Conservation (phyloP, 73 alveolate species). For the Paramecium biaurelia region DNA sequence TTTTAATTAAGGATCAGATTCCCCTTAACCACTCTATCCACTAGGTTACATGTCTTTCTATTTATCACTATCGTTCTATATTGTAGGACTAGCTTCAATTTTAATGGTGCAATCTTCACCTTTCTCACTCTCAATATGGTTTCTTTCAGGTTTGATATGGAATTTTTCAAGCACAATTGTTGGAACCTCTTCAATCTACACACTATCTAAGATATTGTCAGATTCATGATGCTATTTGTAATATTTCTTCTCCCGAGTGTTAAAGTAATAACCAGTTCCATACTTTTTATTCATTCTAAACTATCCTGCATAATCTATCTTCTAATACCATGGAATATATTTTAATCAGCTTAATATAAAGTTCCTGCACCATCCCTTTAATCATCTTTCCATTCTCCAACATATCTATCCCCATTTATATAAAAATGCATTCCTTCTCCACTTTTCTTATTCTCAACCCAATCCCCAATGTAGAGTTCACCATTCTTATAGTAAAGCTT, state of each 20-base stretch:
- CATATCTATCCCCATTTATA: constrained; percentile 55
- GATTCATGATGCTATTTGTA: background rate
- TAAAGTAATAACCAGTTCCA: background rate
- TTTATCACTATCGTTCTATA: background rate
- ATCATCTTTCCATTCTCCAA: constrained; percentile 62
- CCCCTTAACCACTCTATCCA: background rate
- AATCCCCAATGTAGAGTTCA: constrained; percentile 64
- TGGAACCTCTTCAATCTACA: background rate
- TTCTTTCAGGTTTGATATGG: background rate
- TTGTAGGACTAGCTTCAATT: background rate
- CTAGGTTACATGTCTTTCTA: background rate
- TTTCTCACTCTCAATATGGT: background rate
- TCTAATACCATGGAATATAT: background rate
- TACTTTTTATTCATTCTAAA: background rate
- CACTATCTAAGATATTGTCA: background rate
- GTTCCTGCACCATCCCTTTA: constrained; percentile 54
- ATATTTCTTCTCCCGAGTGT: background rate
- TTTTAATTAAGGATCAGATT: background rate
- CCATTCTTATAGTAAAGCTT: constrained; percentile 48
- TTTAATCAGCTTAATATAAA: constrained; percentile 8
- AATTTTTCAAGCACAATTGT: background rate
- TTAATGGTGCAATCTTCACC: background rate
- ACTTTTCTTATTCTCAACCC: constrained; percentile 59
- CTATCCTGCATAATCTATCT: background rate
- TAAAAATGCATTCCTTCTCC: constrained; percentile 62